phyloP scores from a whole-genome alignment of 805 yeast species.

The Starmerella cellae region DNA sequence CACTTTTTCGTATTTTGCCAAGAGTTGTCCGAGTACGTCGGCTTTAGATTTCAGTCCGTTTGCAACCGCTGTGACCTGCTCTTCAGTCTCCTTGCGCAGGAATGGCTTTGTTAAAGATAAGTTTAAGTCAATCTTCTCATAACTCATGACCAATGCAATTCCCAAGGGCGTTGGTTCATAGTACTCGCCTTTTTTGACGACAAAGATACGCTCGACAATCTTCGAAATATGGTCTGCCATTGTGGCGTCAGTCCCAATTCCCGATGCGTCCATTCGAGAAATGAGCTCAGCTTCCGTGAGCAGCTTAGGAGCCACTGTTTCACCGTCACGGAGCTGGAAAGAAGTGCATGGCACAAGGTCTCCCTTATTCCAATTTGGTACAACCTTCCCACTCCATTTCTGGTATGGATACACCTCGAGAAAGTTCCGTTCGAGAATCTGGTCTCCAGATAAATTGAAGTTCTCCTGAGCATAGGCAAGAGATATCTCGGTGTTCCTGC shows the following conservation, averaged over 20 bases:
- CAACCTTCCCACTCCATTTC: slow-evolving; percentile 51
- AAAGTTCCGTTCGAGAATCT: slow-evolving; percentile 61
- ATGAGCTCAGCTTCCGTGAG: slow-evolving; percentile 88
- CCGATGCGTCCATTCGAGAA: slow-evolving; percentile 89
- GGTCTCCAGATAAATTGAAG: slow-evolving; percentile 61
- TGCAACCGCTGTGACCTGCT: slow-evolving; percentile 50
- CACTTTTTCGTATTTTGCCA: slow-evolving; percentile 18
- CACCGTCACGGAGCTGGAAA: slow-evolving; percentile 56
- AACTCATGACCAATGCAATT: slow-evolving; percentile 75
- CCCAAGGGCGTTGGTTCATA: slow-evolving; percentile 77
- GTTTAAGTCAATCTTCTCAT: slow-evolving; percentile 65
- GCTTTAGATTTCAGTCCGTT: slow-evolving; percentile 43
- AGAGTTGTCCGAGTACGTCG: slow-evolving; percentile 11
- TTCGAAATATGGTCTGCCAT: slow-evolving; percentile 95
- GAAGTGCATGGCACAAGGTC: slow-evolving; percentile 44
- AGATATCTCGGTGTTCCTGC: slow-evolving; percentile 47
- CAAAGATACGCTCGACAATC: slow-evolving; percentile 54
- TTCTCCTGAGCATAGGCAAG: slow-evolving; percentile 67
- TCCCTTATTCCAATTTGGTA: slow-evolving; percentile 51
- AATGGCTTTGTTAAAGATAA: slow-evolving; percentile 78
- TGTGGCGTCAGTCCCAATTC: slow-evolving; percentile 98
- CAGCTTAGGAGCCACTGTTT: slow-evolving; percentile 66
- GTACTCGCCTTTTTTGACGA: slow-evolving; percentile 30
- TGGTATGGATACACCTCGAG: slow-evolving; percentile 68
- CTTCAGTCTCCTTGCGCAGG: slow-evolving; percentile 63